Percentiles rank a stretch among this genome's conserved stretches.
These are phyloP conservation scores for Candida dajiaensis DNA, from an alignment of 805 yeast species.

Conservation along the genomic window DNA sequence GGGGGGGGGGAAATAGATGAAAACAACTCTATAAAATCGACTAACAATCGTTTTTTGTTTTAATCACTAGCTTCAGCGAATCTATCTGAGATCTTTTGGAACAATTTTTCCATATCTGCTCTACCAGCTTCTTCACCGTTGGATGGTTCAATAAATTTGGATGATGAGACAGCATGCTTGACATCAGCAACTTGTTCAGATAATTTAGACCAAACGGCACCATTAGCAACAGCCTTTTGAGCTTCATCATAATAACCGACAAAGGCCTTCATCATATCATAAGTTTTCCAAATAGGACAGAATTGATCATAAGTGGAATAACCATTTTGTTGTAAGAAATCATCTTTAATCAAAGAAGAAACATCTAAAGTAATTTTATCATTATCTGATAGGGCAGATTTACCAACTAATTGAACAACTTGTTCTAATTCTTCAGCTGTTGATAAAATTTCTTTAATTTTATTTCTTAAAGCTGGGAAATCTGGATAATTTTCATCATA, in stretches of 20 bases:
- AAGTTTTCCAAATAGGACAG: slow-evolving; percentile 99
- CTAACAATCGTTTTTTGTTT: slow-evolving; percentile 1
- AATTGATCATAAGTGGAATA: slow-evolving; percentile 96
- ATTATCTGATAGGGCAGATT: slow-evolving; percentile 92
- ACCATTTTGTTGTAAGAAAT: slow-evolving; percentile 98
- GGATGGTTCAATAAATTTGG: slow-evolving; percentile 94
- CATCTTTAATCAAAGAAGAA: slow-evolving; percentile 87
- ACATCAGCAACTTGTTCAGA: slow-evolving; percentile 86
- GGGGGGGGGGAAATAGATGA: not conserved
- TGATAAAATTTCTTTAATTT: slow-evolving; percentile 88
- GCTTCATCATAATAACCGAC: slow-evolving; percentile 93
- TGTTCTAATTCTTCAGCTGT: slow-evolving; percentile 98
- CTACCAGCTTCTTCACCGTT: slow-evolving; percentile 77
- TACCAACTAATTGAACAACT: slow-evolving; percentile 98
- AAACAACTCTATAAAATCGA: not conserved
- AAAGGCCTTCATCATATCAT: slow-evolving; percentile 95
- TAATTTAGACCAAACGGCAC: slow-evolving; percentile 92
- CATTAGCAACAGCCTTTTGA: slow-evolving; percentile 90
- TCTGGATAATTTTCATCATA: slow-evolving; percentile 86
- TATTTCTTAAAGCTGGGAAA: slow-evolving; percentile 84
- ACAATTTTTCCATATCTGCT: slow-evolving; percentile 71
- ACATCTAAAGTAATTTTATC: slow-evolving; percentile 97
- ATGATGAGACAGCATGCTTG: slow-evolving; percentile 87
- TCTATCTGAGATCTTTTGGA: slow-evolving; percentile 74
- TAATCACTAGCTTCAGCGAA: slow-evolving; percentile 95